Evolutionary conservation across 768 basidiomycete genomes (phyloP).

Genomic region (Macrolepiota fuliginosa): DNA sequence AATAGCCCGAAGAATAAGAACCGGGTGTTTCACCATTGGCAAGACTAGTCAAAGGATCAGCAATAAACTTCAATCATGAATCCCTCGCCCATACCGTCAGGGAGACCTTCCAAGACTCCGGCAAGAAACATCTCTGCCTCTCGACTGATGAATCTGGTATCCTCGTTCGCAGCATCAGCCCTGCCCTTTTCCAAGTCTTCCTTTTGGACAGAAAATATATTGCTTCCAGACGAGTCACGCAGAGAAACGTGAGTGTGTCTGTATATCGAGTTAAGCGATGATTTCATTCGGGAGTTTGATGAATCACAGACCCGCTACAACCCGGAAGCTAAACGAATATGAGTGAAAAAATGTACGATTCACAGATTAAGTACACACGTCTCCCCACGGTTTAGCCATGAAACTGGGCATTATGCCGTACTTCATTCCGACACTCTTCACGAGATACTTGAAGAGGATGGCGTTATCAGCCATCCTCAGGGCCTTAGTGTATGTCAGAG

Average conservation of each 20-base stretch:
- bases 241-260: conserved; percentile 94
- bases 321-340: conserved; percentile 75
- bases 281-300: not conserved
- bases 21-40: conserved; percentile 61
- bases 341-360: not conserved
- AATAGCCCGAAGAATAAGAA: not conserved
- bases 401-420: conserved; percentile 90
- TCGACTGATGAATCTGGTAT: conserved; percentile 82
- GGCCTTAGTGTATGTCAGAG: conserved; percentile 80
- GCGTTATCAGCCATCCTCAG: conserved; percentile 89
- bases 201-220: conserved; percentile 75
- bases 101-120: conserved; percentile 84
- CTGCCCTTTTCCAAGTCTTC: conserved; percentile 63
- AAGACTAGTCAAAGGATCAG: conserved; percentile 47
- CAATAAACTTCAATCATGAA: not conserved
- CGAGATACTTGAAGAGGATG: conserved; percentile 86
- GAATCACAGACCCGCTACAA: conserved; percentile 73
- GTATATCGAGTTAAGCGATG: not conserved
- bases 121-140: conserved; percentile 93
- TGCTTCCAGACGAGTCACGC: conserved; percentile 62
- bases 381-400: conserved; percentile 97
- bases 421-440: conserved; percentile 90
- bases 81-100: conserved; percentile 62
- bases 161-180: conserved; percentile 67
- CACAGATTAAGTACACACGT: conserved; percentile 47